Base-by-base conservation (phyloP, 768 basidiomycete genomes). In the Favolaschia claudopus region DNA sequence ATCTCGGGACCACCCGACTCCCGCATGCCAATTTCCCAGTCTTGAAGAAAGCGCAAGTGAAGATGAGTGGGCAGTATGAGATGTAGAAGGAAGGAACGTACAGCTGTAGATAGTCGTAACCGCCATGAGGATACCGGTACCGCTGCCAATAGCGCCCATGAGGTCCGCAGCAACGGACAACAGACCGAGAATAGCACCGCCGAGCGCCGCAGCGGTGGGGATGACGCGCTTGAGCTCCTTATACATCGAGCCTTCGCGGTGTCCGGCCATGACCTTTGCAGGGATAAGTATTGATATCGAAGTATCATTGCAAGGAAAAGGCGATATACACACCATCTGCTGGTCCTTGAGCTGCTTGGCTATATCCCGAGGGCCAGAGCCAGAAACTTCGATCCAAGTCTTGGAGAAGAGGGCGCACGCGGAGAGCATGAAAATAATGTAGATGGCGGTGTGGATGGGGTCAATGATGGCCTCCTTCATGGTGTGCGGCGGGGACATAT, bases 371-470 rank as follows among this genome's bases (percentile, higher is more conserved):
- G 96, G 97, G 19, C 97, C 95, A 52, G 89, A 92, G 15, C 97
- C 96, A 2, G 95, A 98, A 31, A 99, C 94, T 68, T 99, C 96
- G 64, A 99, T 99, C 96, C 97, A 99, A 1, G 96, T 98, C 85
- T 99, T 99, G 71, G 93, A 96, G 82, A 99, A 99, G 65, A 98
- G 82, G 14, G 97, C 96, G 71, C 96, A 99, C 15, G 95, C 94
- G 31, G 90, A 86, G 58, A 96, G 83, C 79, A 96, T 96, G 79
- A 98, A 99, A 6, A 85, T 74, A 73, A 99, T 88, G 76, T 98
- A 97, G 67, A 97, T 79, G 20, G 84, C 82, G 1, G 94, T 95
- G 79, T 99, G 97, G 69, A 99, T 87, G 1, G 97, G 97, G 75
- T 99, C 97, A 45, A 93, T 76, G 60, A 99, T 79, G 8, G 91